A percentile compares a stretch with the other conserved stretches of the same genome.
Conservation (phyloP, 768 basidiomycete genomes). For the Clitopilus passeckerianus region DNA sequence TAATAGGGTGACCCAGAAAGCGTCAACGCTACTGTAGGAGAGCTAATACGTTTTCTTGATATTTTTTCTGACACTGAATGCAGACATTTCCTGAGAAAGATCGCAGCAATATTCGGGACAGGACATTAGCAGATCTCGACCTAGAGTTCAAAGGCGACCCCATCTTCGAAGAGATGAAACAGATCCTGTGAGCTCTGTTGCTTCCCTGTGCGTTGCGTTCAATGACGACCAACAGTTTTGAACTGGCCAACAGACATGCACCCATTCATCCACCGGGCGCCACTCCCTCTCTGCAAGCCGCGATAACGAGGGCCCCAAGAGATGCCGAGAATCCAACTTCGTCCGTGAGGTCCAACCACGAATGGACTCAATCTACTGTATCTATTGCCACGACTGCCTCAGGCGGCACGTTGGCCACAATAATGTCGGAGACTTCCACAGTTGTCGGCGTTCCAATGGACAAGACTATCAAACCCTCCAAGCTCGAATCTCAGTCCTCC, state of each 20-base stretch:
- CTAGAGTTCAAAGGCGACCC: background rate
- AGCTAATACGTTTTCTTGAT: too few species aligned
- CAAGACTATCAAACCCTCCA: conserved; percentile 11
- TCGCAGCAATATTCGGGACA: too few species aligned
- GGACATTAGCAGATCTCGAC: background rate
- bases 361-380: background rate
- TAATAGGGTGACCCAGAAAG: too few species aligned
- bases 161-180: background rate
- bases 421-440: conserved; percentile 2
- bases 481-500: conserved; percentile 26
- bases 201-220: background rate
- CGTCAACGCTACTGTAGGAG: too few species aligned
- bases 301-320: background rate
- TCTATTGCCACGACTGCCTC: conserved; percentile 1
- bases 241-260: background rate
- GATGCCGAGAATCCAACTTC: background rate
- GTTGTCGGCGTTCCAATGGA: conserved; percentile 11
- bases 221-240: background rate
- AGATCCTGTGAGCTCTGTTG: background rate
- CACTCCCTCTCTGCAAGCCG: background rate
- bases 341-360: background rate
- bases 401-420: conserved; percentile 1
- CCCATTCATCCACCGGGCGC: background rate
- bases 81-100: too few species aligned
- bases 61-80: too few species aligned